A percentile compares a stretch with the other conserved stretches of the same genome.
phyloP scores from a whole-genome alignment of 176 grass and related monocot species.

The Ananas comosus region DNA sequence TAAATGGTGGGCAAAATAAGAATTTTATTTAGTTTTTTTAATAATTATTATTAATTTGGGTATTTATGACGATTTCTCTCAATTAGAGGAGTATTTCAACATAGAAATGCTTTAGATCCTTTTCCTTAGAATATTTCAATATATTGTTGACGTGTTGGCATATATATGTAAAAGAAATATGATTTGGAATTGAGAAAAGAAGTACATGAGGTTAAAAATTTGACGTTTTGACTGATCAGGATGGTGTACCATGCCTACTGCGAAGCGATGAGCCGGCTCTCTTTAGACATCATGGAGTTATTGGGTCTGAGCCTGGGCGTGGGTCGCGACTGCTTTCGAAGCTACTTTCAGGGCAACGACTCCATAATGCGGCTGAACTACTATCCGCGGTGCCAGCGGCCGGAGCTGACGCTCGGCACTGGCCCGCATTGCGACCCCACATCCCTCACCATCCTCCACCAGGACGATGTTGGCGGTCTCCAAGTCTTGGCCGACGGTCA shows the following conservation, averaged over 20 bases:
- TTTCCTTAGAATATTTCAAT: too few relatives aligned
- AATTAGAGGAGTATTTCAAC: too few relatives aligned
- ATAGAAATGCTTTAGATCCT: too few relatives aligned
- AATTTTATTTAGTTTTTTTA: too few relatives aligned
- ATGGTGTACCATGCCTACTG: constrained; percentile 42
- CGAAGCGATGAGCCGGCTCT: constrained; percentile 32
- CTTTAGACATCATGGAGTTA: constrained; percentile 36
- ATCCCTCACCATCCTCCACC: constrained; percentile 49
- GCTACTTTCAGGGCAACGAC: constrained; percentile 24
- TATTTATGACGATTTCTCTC: too few relatives aligned
- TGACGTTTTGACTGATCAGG: neutral
- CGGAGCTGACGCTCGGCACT: constrained; percentile 37
- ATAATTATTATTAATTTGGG: too few relatives aligned
- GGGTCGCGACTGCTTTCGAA: constrained; percentile 10
- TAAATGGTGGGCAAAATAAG: too few relatives aligned
- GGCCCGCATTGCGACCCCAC: constrained; percentile 58
- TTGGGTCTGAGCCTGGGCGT: constrained; percentile 18
- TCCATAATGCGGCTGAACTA: constrained; percentile 43
- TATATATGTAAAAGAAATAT: too few relatives aligned
- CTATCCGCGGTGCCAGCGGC: constrained; percentile 38
- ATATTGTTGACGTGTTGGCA: too few relatives aligned
- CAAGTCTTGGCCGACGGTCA: constrained; percentile 24
- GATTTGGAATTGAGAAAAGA: too few relatives aligned
- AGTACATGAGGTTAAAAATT: too few relatives aligned
- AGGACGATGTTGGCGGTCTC: constrained; percentile 45